Evolutionary conservation across 345 rosid genomes (phyloP), one percentile per base, ranked within the genome.

Genomic region (Aquilaria yunnanensis): DNA sequence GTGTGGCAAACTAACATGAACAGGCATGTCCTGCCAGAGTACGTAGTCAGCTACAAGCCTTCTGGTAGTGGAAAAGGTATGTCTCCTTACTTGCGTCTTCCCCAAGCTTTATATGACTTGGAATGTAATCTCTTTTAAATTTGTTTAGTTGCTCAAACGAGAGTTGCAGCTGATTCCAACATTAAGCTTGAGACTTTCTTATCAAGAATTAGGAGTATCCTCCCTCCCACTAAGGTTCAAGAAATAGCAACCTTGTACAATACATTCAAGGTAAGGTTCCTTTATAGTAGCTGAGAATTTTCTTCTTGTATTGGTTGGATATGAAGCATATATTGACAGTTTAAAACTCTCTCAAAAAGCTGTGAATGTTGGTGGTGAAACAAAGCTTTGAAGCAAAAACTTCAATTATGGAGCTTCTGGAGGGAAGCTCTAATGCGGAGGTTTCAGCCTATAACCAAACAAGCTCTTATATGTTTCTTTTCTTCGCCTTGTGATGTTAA

Each of bases 1-100:
- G 74, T 84, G 37, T 84, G 89, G 89, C 31, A 71, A 46, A 46
- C 60, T 32, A 74, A 68, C 56, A 69, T 74, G 77, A 79, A 70
- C 59, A 67, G 55, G 33, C 79, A 77, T 51, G 67, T 84, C 60
- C 60, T 84, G 33, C 89, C 86, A 0, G 83, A 75, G 71, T 70
- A 53, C 60, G 71, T 81, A 58, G 76, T 81, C 75, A 81, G 81
- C 73, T 81, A 69, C 67, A 84, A 60, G 30, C 70, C 71, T 45
- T 63, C 83, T 62, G 54, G 12, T 51, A 29, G 10, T 4, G 45
- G 60, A 32, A 72, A 64, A 62, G 78, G 78, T 78, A 71, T 59
- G 29, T 49, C 10, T 54, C 30, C 57, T 54, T 49, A 47, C 23
- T 46, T 37, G 14, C 8, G 7, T 45, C 57, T 57, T 59, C 23